phyloP scores from a whole-genome alignment of 169 alveolate species.

The Eimeria sp. region DNA sequence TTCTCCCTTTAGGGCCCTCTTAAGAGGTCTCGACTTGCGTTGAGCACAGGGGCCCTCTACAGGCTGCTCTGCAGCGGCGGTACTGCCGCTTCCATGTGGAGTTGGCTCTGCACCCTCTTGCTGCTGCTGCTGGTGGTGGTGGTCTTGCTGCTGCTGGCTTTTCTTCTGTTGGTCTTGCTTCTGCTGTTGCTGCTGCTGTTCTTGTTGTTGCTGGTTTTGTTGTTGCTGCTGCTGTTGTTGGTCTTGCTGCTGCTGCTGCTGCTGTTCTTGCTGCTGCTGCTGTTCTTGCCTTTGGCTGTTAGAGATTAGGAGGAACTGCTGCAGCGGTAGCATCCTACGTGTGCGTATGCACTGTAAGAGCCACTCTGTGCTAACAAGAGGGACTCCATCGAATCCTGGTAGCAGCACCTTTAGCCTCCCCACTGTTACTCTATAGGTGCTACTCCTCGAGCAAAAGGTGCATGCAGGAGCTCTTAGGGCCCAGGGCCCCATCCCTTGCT shows the following conservation, averaged over 20 bases:
- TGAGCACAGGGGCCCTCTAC: constrained; percentile 3
- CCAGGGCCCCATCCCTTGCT: constrained; percentile 42
- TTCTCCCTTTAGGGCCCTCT: not conserved
- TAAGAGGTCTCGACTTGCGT: not conserved
- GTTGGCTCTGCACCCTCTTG: not conserved
- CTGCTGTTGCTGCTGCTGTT: not conserved
- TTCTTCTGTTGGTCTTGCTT: no score
- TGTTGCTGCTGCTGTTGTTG: not conserved
- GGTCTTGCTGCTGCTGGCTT: no score
- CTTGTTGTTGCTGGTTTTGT: not conserved
- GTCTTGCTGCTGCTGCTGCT: not conserved
- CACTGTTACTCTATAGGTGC: constrained; percentile 20
- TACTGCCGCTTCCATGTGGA: not conserved
- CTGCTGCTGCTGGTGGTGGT: not conserved
- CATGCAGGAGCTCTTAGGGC: not conserved
- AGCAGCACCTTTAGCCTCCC: not conserved
- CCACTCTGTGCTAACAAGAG: constrained; percentile 13
- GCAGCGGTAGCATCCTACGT: constrained; percentile 28
- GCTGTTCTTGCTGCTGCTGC: not conserved
- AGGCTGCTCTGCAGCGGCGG: constrained; percentile 5
- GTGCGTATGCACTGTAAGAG: not conserved
- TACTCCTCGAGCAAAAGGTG: not conserved
- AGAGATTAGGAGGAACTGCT: not conserved
- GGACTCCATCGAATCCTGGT: constrained; percentile 23
- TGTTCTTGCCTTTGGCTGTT: constrained; percentile 17